phyloP scores from a whole-genome alignment of 2,329 filamentous ascomycete species.

The Fragosphaeria purpurea region DNA sequence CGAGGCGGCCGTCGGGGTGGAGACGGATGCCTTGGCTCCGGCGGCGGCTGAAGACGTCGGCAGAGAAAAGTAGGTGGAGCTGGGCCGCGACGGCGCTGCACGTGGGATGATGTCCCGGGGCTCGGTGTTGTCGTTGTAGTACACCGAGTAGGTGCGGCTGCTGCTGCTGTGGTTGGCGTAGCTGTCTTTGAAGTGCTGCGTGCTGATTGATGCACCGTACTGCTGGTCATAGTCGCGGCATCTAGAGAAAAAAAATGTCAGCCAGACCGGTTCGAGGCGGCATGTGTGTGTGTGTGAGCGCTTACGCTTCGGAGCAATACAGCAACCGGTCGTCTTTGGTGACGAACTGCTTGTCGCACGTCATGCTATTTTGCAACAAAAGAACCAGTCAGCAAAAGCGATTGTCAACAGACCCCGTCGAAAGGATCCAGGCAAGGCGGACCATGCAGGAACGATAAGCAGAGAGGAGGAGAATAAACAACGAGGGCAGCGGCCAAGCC shows the following conservation, averaged over 20 bases:
- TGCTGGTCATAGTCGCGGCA: constrained; percentile 46
- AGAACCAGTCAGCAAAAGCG: constrained; percentile 19
- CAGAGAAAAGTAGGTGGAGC: constrained; percentile 44
- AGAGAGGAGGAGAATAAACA: too few relatives aligned
- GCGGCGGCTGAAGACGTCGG: constrained; percentile 28
- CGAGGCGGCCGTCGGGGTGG: constrained; percentile 29
- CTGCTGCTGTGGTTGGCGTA: constrained; percentile 6
- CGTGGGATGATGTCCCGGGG: constrained; percentile 54
- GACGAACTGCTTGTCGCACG: constrained; percentile 56
- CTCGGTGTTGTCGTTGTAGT: constrained; percentile 35
- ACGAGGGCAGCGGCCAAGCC: too few relatives aligned
- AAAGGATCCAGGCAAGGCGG: too few relatives aligned
- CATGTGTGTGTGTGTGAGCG: constrained; percentile 8
- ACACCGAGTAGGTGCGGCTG: constrained; percentile 28
- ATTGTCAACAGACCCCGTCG: background rate
- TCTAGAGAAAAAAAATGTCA: constrained; percentile 20
- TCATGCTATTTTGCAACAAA: constrained; percentile 41
- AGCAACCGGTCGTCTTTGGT: constrained; percentile 46
- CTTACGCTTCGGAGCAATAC: constrained; percentile 56
- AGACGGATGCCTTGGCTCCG: constrained; percentile 28
- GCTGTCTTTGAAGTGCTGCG: constrained; percentile 9
- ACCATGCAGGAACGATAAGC: too few relatives aligned
- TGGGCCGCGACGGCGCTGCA: constrained; percentile 51
- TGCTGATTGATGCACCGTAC: constrained; percentile 14
- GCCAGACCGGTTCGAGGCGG: too few relatives aligned